Evolutionary conservation across 148 eudicot species (phyloP), one percentile per base, ranked within the genome.

Genomic region (Cornus suecica): DNA sequence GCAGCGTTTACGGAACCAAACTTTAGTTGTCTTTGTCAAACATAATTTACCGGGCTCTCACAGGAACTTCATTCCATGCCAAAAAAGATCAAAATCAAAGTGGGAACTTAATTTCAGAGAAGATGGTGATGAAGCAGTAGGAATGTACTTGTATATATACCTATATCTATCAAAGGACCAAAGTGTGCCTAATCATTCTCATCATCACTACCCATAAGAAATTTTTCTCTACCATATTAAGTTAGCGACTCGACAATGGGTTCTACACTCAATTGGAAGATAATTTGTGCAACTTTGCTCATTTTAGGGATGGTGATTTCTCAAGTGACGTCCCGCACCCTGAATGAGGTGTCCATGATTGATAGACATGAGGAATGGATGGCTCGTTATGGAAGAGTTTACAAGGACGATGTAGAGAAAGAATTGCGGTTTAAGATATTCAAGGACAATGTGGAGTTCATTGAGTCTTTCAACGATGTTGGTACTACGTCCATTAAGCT

Each of bases 401-500:
- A 82, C 66, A 72, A 66, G 62, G 82, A 82, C 42, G 64, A 71
- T 16, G 61, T 60, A 67, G 85, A 82, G 71, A 82, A 79, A 56
- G 79, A 74, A n/a, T 37, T 10, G 66, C 74, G 85, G 20, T 82
- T 82, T 42, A 68, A 76, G 62, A 79, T 79, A 75, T 82, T 82
- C 77, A 78, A 71, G 69, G 70, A 75, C 51, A 82, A 82, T 25
- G 70, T 75, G 32, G 31, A 70, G 42, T 79, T 51, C 52, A 79
- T 82, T 1, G 74, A 78, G 14, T 45, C 79, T 3, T 67, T 82
- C 52, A 82, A 79, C 48, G 60, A 16, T 16, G 85, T 56, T 3
- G 77, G 77, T 10, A 58, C 45, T 45, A 65, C 60, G 34, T 34
- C 61, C 71, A 79, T 79, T 74, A 75, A 75, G 71, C 82, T 82